Evolutionary conservation across 2,329 filamentous ascomycete species (phyloP).

Genomic region (Aspergillus felis): DNA sequence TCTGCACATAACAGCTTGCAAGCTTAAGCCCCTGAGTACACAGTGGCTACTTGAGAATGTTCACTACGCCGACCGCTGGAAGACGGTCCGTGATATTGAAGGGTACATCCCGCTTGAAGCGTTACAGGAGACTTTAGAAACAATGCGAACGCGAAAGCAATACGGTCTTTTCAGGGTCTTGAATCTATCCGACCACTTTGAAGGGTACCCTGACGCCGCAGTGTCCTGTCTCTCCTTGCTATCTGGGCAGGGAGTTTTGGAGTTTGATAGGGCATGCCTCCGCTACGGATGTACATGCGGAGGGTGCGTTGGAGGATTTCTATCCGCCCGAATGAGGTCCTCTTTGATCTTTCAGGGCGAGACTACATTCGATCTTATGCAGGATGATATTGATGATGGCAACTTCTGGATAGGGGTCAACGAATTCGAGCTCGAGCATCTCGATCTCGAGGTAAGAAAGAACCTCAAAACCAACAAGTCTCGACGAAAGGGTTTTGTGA

Average conservation of each 20-base stretch:
- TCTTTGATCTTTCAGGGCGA: slow-evolving; percentile 27
- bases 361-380: slow-evolving; percentile 17
- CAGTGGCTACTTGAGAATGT: slow-evolving; percentile 26
- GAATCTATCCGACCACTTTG: slow-evolving; percentile 31
- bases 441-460: slow-evolving; percentile 18
- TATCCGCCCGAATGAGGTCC: slow-evolving; percentile 36
- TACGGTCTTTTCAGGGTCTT: slow-evolving; percentile 4
- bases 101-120: slow-evolving; percentile 34
- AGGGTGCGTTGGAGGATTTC: slow-evolving; percentile 33
- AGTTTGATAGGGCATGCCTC: slow-evolving; percentile 20
- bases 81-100: slow-evolving; percentile 24
- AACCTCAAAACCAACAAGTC: slow-evolving; percentile 35
- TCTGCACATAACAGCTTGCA: slow-evolving; percentile 24
- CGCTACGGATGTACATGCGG: slow-evolving; percentile 39
- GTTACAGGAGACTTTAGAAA: slow-evolving; percentile 28
- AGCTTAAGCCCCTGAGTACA: slow-evolving; percentile 19
- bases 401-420: slow-evolving; percentile 14
- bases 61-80: slow-evolving; percentile 11
- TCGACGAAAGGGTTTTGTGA: slow-evolving; percentile 30
- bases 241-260: slow-evolving; percentile 1
- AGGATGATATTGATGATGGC: slow-evolving; percentile 16
- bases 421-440: slow-evolving; percentile 15
- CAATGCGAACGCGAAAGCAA: slow-evolving; percentile 19
- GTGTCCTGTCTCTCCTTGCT: slow-evolving; percentile 25
- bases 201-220: slow-evolving; percentile 24